Evolutionary conservation across 495 filamentous ascomycete genomes (phyloP), one percentile per base, ranked within the genome.

Genomic region (Penicillium waksmanii): DNA sequence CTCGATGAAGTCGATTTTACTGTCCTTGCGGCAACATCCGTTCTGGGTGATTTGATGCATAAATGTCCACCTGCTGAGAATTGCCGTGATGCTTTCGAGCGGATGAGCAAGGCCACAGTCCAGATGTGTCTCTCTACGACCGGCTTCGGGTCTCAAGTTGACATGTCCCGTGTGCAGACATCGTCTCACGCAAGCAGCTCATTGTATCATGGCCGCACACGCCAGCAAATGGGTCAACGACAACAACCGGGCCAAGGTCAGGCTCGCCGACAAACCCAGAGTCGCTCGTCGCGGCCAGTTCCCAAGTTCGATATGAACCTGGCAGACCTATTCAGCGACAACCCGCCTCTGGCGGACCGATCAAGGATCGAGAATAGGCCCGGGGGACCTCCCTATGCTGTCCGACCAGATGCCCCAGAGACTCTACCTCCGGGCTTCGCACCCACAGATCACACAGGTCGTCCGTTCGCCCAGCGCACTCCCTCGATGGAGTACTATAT

Each of bases 1-100:
- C 87, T 96, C 73, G 93, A 97, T 62, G 94, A 97, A 67, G 92
- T 98, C 18, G 94, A 98, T 67, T 96, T 96, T 68, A 97, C 94
- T 10, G 90, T 97, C 19, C 83, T 97, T 51, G 91, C 93, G n/a
- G 94, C 92, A 21, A 97, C 89, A 17, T 97, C 94, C n/a, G 89
- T 93, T 4, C 77, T 93, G 2, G 83, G 82, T 8, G 89, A 92
- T 66, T 70, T 93, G 50, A 88, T 89, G 59, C 85, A 88, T 54
- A 90, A 90, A 70, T 93, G 89, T 64, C 90, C 89, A 11, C 89
- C 89, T 0, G 89, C 89, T 8, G 89, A 91, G 77, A 88, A 88
- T 25, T 98, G 94, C 66, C 85, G 92, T 3, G 94, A 97, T 71
- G 93, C 94, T 12, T 97, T 98, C 73, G 92, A 96, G 62, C 87